These are phyloP conservation scores for Cercospora beticola DNA, from an alignment of 2,329 filamentous ascomycete genomes.

Conservation along the genomic window DNA sequence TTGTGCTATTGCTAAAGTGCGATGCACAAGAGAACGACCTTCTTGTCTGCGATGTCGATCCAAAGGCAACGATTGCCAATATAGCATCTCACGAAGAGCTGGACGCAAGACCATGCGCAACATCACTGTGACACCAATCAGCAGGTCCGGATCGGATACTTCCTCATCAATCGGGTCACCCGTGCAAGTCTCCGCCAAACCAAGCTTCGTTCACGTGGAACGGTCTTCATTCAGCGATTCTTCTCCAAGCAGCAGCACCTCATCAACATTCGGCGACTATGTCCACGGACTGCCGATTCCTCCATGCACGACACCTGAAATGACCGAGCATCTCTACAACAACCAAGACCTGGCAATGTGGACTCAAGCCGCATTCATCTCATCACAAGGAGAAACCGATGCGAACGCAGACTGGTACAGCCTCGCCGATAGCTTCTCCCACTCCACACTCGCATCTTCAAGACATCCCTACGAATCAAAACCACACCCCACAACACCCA, in stretches of 20 bases:
- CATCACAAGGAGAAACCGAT: background rate
- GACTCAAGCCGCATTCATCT: conserved; percentile 5
- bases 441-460: background rate
- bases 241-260: background rate
- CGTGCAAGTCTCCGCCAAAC: background rate
- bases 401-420: background rate
- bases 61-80: conserved; percentile 26
- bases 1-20: conserved; percentile 26
- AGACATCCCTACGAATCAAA: background rate
- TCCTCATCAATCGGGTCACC: conserved; percentile 13
- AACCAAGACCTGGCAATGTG: background rate
- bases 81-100: conserved; percentile 29
- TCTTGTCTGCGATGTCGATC: conserved; percentile 26
- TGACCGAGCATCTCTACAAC: background rate
- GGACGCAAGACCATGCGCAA: conserved; percentile 22
- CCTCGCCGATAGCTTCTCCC: background rate
- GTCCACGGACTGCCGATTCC: background rate
- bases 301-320: background rate
- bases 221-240: background rate
- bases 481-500: background rate
- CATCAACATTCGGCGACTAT: background rate
- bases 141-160: background rate
- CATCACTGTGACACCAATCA: conserved; percentile 1
- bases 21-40: conserved; percentile 27
- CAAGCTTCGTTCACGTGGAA: background rate